Evolutionary conservation across 1,284 basidiomycete species (phyloP), one percentile per base, ranked within the genome.

Genomic region (Puccinia coronata): DNA sequence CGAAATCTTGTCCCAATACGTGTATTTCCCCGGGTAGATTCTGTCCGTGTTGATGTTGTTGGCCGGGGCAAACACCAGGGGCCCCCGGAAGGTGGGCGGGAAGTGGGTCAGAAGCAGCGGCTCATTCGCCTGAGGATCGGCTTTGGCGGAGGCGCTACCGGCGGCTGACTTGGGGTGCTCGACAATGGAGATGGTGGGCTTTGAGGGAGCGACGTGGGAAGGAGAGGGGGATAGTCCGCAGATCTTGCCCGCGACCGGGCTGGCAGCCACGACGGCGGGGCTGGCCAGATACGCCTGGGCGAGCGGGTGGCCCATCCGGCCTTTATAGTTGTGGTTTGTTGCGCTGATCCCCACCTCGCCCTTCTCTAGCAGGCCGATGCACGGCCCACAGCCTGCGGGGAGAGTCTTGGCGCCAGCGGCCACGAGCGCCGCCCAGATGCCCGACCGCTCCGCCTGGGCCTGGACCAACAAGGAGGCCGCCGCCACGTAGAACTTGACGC

Each of bases 1-100:
- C 0, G 96, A 98, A 85, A 99, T 98, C 86, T 98, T 85, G 86
- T 99, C 96, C 87, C 98, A 95, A 87, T 99, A 99, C 0, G 97
- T 99, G 87, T 99, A 99, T 87, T 98, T 99, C 49, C 96, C 97
- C 0, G 96, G 97, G 88, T 99, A 99, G 86, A 99, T 95, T 6
- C 94, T 97, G 85, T 99, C 96, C 0, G 96, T 99, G 86, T 96
- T 99, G 81, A 99, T 87, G 86, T 99, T 99, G 87, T 99, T 97
- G 85, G 98, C 95, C 0, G 97, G 96, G 0, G 92, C 91, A 85
- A 98, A 99, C 70, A 98, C 88, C 11, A 98, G 87, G 0, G 92
- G 91, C 0, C 97, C 97, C 0, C 90, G 87, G 87, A 99, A 98
- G 47, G 88, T 87, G 11, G 90, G 86, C 0, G 97, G 96, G 90